These are phyloP conservation scores for Flaveria sonorensis DNA, from an alignment of 129 eudicot species.

Conservation along the genomic window DNA sequence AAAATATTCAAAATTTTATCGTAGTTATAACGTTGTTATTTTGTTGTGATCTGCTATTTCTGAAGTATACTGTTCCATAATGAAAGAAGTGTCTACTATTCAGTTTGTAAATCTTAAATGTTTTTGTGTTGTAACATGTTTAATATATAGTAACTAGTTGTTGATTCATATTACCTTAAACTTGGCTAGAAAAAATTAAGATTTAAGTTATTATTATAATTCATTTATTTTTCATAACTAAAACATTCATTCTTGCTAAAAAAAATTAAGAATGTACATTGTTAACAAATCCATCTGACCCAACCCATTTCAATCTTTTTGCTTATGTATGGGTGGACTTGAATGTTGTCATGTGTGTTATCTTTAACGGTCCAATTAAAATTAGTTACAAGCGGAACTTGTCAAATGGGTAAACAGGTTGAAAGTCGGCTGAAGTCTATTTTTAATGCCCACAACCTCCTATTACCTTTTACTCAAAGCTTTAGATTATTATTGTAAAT, in stretches of 20 bases:
- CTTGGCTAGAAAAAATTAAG: neutral
- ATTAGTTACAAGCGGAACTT: neutral
- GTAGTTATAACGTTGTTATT: neutral
- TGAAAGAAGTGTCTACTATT: neutral
- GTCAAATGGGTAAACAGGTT: conserved; percentile 1
- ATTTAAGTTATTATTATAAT: neutral
- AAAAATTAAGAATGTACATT: neutral
- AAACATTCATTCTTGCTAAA: neutral
- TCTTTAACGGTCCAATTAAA: neutral
- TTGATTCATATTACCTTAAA: no score
- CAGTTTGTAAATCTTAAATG: neutral
- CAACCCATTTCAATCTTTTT: neutral
- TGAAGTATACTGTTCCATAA: neutral
- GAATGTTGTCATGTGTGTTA: neutral
- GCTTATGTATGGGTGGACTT: neutral
- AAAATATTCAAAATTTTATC: neutral
- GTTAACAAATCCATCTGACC: neutral
- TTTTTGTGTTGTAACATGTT: neutral
- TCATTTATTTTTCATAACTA: neutral
- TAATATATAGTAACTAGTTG: neutral
- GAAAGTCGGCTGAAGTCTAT: neutral
- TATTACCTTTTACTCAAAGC: neutral
- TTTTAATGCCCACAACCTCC: neutral
- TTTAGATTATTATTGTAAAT: neutral
- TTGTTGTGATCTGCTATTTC: neutral